These are phyloP conservation scores for Erodium maritimum DNA, from an alignment of 345 rosid genomes.

Conservation along the genomic window DNA sequence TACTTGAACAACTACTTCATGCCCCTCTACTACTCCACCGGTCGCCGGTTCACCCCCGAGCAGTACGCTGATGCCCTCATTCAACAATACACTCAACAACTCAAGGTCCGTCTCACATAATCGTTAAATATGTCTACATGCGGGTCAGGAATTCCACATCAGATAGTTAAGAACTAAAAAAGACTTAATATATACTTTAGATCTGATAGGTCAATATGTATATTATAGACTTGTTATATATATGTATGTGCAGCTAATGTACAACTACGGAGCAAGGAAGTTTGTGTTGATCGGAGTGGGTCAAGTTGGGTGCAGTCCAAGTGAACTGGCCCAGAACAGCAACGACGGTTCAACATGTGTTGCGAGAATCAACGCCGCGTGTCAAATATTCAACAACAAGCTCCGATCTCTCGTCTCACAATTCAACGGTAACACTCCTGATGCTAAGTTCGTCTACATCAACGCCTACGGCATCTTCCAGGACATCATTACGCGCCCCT, in stretches of 20 bases:
- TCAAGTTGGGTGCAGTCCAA: conserved; percentile 84
- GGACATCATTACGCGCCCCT: conserved; percentile 44
- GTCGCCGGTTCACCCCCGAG: conserved; percentile 41
- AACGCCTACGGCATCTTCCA: conserved; percentile 66
- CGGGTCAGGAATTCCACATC: too few relatives aligned
- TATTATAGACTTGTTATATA: too few relatives aligned
- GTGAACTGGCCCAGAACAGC: conserved; percentile 49
- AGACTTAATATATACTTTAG: too few relatives aligned
- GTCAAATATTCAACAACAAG: conserved; percentile 54
- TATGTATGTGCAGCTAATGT: conserved; percentile 48
- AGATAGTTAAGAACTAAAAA: too few relatives aligned
- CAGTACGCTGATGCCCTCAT: conserved; percentile 52
- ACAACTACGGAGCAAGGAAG: conserved; percentile 73
- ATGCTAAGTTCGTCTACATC: conserved; percentile 52
- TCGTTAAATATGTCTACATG: too few relatives aligned
- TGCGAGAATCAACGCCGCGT: conserved; percentile 41
- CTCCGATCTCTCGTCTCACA: conserved; percentile 55
- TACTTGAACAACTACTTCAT: conserved; percentile 91
- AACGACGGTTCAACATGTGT: conserved; percentile 61
- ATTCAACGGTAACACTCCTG: conserved; percentile 40
- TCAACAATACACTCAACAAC: conserved; percentile 40
- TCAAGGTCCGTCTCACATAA: conserved; percentile 32
- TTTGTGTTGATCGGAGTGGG: conserved; percentile 72
- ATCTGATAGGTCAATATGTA: too few relatives aligned
- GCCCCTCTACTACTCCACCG: conserved; percentile 47